Percentiles rank a stretch among this genome's conserved stretches.
Conservation (phyloP, 202 grass and related monocot genomes). For the Digitaria exilis region DNA sequence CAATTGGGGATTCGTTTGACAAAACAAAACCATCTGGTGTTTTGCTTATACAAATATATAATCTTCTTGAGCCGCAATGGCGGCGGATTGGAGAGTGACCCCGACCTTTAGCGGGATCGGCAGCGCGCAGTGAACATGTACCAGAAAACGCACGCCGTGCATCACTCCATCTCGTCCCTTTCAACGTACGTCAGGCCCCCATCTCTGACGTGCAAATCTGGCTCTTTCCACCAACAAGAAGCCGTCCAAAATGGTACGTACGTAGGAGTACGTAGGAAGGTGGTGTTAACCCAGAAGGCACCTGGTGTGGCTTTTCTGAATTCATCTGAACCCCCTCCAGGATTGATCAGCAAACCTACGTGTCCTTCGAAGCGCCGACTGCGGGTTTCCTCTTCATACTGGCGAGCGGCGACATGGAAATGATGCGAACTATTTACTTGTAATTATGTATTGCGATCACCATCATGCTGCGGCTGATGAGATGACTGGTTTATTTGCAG, state of each 20-base stretch:
- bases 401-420: neutral
- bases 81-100: neutral
- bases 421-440: neutral
- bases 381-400: neutral
- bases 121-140: conserved; percentile 10
- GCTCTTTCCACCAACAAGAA: conserved; percentile 38
- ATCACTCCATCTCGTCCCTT: neutral
- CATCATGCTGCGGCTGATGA: neutral
- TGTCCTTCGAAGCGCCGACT: neutral
- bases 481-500: neutral
- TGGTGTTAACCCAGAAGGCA: neutral
- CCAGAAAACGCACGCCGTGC: neutral
- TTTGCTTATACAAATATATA: neutral
- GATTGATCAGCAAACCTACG: neutral
- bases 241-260: conserved; percentile 23
- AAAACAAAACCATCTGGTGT: neutral
- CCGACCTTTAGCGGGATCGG: conserved; percentile 19
- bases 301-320: neutral
- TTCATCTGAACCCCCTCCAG: neutral
- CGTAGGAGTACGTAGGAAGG: no score
- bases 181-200: neutral
- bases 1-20: neutral
- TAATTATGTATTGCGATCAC: neutral
- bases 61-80: neutral
- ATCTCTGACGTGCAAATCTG: neutral